Conservation (phyloP, 441 rosid species). For the Populus hybrid region DNA sequence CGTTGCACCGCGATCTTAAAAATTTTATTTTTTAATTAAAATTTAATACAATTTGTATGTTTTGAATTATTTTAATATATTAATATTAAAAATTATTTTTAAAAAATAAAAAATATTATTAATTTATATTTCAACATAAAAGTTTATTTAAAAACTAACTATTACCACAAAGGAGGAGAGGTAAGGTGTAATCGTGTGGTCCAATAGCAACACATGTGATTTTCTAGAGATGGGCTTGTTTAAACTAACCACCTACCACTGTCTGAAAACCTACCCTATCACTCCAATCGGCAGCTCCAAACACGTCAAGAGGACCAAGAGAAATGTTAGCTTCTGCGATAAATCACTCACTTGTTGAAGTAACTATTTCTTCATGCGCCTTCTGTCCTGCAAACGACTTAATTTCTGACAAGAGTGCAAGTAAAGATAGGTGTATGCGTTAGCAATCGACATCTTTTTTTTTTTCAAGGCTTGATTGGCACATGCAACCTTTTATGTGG, state of each 20-base stretch:
- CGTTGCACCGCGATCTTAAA: too few species aligned
- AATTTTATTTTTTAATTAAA: too few species aligned
- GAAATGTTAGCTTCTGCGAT: neutral
- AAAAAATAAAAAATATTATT: too few species aligned
- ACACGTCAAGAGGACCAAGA: neutral
- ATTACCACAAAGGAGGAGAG: slow-evolving; percentile 8
- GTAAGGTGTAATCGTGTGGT: slow-evolving; percentile 14
- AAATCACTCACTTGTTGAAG: neutral
- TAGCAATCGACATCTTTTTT: neutral
- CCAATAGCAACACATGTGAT: slow-evolving; percentile 7
- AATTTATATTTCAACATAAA: too few species aligned
- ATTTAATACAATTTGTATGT: too few species aligned
- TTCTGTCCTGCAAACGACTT: neutral
- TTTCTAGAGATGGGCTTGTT: slow-evolving; percentile 12
- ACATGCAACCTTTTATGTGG: slow-evolving; percentile 22
- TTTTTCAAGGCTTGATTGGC: slow-evolving; percentile 11
- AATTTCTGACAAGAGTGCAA: slow-evolving; percentile 20
- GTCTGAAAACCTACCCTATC: too few species aligned
- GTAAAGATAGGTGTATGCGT: slow-evolving; percentile 15
- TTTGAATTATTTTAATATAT: too few species aligned
- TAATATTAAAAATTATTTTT: too few species aligned
- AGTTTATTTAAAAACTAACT: too few species aligned
- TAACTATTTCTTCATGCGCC: neutral
- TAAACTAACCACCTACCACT: slow-evolving; percentile 19
- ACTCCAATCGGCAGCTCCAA: neutral